Base-by-base conservation (phyloP, 805 yeast genomes). In the Starmera quercuum region DNA sequence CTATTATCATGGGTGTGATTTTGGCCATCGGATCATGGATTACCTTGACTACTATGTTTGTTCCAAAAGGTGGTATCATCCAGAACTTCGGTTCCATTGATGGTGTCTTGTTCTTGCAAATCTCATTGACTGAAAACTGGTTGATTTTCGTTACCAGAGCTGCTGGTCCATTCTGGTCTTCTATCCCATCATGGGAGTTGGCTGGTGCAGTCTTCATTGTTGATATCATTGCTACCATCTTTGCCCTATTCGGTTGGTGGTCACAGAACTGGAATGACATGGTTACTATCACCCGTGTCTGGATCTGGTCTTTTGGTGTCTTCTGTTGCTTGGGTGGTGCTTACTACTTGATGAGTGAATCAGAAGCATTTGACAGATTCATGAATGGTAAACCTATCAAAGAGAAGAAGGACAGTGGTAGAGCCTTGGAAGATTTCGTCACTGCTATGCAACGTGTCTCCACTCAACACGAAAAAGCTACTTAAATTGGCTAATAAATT, bases 141-240 rank as follows among this genome's bases (percentile, higher is more conserved):
- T 79, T 86, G 67, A 86, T 86, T 73, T 86, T 86, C 83, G 73
- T 87, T 61, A 86, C 96, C 57, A 81, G 96, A 75, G 95, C 95
- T 60, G 83, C 77, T 64, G 96, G 96, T 73, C 95, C 96, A 59
- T 87, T 87, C 92, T 87, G 96, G 96, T 83, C 95, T 40, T 85
- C 95, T 30, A 56, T 73, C 40, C 96, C 96, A 71, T 87, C 96
- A 32, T 87, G 96, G 96, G 95, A 86, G 74, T 78, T 86, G 69
- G 52, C 92, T 54, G 95, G 95, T 71, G 96, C 96, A 55, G 95
- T 86, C 54, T 73, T 84, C 60, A 66, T 67, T 59, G 96, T 86
- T 60, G 96, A 86, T 67, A 66, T 86, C 72, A 67, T 87, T 54
- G 95, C 96, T 49, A 87, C 96, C 44, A 73, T 83, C 77, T 87